Percentiles rank a stretch among this genome's conserved stretches.
Evolutionary conservation across 2,329 filamentous ascomycete genomes (phyloP).

Genomic region (Scopulariopsis brevicaulis): DNA sequence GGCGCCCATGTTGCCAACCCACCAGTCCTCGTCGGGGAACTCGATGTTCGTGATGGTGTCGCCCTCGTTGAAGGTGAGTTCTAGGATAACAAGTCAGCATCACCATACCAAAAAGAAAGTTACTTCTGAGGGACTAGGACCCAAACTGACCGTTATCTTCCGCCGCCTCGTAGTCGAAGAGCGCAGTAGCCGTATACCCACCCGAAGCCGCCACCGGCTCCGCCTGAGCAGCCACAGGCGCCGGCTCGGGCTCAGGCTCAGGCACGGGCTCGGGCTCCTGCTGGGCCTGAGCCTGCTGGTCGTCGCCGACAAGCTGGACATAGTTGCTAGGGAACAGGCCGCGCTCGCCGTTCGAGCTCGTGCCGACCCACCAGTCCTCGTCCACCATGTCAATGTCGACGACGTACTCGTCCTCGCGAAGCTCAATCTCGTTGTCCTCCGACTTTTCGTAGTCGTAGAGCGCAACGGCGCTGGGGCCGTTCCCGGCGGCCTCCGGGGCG

Average conservation of each 20-base stretch:
- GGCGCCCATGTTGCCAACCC: constrained; percentile 79
- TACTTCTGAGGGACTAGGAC: not conserved
- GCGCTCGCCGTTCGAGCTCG: constrained; percentile 70
- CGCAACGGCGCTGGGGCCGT: constrained; percentile 62
- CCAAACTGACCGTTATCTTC: constrained; percentile 67
- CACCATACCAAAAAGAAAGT: not conserved
- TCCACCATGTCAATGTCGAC: constrained; percentile 95
- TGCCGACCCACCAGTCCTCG: constrained; percentile 98
- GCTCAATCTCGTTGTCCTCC: constrained; percentile 91
- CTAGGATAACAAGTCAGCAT: constrained; percentile 18
- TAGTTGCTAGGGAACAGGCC: constrained; percentile 97
- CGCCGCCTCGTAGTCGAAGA: constrained; percentile 94
- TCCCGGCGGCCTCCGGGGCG: constrained; percentile 4
- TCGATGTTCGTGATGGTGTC: constrained; percentile 74
- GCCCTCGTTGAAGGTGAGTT: constrained; percentile 76
- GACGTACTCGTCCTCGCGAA: constrained; percentile 79
- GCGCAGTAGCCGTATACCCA: constrained; percentile 65
- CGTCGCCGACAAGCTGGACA: constrained; percentile 66
- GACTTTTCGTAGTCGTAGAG: constrained; percentile 97
- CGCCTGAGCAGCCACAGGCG: constrained; percentile 20
- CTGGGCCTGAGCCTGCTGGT: constrained; percentile 17
- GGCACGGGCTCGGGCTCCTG: too few relatives aligned
- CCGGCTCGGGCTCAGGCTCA: constrained; percentile 6
- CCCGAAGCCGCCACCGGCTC: constrained; percentile 21
- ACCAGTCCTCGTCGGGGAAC: constrained; percentile 98